Evolutionary conservation across 1,139 yeast species (phyloP).

Genomic region (Kodamaea plutei): DNA sequence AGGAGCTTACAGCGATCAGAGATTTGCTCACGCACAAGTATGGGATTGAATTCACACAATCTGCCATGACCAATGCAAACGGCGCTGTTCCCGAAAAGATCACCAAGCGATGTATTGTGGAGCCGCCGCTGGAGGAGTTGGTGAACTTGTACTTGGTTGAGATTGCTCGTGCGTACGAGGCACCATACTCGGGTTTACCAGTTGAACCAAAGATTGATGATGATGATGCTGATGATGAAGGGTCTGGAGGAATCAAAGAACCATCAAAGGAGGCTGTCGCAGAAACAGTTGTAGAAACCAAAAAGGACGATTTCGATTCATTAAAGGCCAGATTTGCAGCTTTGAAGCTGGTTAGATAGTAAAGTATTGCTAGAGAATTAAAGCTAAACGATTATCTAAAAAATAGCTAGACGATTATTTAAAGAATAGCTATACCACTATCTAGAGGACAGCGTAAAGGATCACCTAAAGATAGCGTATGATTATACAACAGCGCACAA

Average conservation of each 20-base stretch:
- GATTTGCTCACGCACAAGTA: slow-evolving; percentile 62
- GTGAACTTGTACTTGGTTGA: slow-evolving; percentile 72
- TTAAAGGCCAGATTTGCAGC: slow-evolving; percentile 47
- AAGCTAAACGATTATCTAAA: too few species aligned
- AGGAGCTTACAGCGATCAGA: slow-evolving; percentile 59
- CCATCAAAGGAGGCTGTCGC: slow-evolving; percentile 12
- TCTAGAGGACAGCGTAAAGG: too few species aligned
- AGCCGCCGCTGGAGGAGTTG: slow-evolving; percentile 63
- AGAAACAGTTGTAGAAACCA: slow-evolving; percentile 3
- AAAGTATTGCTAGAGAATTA: too few species aligned
- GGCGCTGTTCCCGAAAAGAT: slow-evolving; percentile 64
- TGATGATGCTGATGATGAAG: slow-evolving; percentile 14
- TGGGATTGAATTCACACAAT: slow-evolving; percentile 59
- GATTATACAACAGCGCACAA: too few species aligned
- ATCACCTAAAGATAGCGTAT: too few species aligned
- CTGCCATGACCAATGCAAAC: slow-evolving; percentile 54
- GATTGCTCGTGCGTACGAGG: slow-evolving; percentile 76
- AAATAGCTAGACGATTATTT: too few species aligned
- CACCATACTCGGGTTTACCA: slow-evolving; percentile 60
- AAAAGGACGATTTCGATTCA: slow-evolving; percentile 33
- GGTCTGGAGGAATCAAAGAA: slow-evolving; percentile 15
- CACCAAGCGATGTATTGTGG: slow-evolving; percentile 55
- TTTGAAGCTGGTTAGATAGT: slow-evolving; percentile 21
- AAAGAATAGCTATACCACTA: too few species aligned
- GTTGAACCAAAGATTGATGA: slow-evolving; percentile 25